Base-by-base conservation (phyloP, 2,329 filamentous ascomycete species). In the Endothia cerciana region DNA sequence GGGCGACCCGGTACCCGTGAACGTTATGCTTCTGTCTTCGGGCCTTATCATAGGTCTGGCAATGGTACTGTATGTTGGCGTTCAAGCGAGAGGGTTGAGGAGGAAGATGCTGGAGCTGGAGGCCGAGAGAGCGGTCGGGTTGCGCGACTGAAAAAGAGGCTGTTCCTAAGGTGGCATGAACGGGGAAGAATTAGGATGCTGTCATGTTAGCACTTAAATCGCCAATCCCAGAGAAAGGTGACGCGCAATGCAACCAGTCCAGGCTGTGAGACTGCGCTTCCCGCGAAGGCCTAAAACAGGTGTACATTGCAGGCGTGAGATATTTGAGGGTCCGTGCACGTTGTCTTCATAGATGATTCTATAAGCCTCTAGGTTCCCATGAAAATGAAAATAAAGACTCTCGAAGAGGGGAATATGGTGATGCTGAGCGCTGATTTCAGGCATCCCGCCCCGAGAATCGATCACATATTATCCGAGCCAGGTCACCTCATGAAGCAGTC, bases 1-100 rank as follows among this genome's bases (percentile, higher is more conserved):
- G 28, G 87, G 89, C 5, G 83, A 96, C 74, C 93, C 93, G 0
- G 79, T 92, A 0, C 92, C 92, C 0, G 89, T 96, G 15, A 95
- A 97, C 74, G 61, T 91, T 2, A 82, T 90, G 0, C 77, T 97
- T 25, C 77, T 94, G 58, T 73, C 77, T 0, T 65, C 86, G 0
- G 91, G 89, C 0, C 74, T 91, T 10, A 73, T 85, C 0, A 82
- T 94, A 1, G 93, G 94, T 0, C 66, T 83, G 1, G 79, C 78
- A 7, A 79, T 97, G 8, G 89, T 94, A 13, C 77, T 74, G 0
- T 97, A 86, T 75, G 92, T 96, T 1, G 79, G 73, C 17, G 63
- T 80, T 6, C 75, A 80, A 71, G 73, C 77, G 6, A 76, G 77
- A 63, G 72, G 71, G 41, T 74, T 79, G 67, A 76, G 70, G 73